Base-by-base conservation (phyloP, 1,139 yeast species). In the Yamadazyma sp. region DNA sequence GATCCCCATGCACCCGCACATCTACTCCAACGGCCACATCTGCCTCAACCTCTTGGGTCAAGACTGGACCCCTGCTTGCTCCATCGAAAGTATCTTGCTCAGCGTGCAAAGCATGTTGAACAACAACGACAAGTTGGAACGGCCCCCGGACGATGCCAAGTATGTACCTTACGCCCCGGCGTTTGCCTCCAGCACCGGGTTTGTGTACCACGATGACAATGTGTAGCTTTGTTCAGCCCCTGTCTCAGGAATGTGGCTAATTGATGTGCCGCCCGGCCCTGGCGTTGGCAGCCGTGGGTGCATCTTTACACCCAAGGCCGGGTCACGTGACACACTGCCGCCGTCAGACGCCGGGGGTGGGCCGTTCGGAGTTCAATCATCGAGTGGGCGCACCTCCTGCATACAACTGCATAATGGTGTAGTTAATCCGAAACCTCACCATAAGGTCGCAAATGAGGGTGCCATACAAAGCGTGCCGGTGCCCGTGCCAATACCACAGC, bases 61-160 rank as follows among this genome's bases (percentile, higher is more conserved):
- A 6, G 86, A 77, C 34, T 84, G 92, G 92, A 73, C 87, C 0
- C 91, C 91, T 0, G 82, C 83, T 0, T 83, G 83, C 45, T 70
- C 80, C 1, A 65, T 83, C 3, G 71, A 71, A 34, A 66, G 80
- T 5, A 66, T 81, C 0, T 59, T 79, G 17, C 48, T 84, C 16
- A 80, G 87, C 20, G 58, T 84, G 15, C 91, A 83, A 51, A 78
- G 85, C 34, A 79, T 84, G 82, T 59, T 84, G 33, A 69, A 68
- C 9, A 71, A 76, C 3, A 84, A 84, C 50, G 54, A 51, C 0
- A 45, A 55, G 5, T 44, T 57, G 25, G 72, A 74, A 48, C 57
- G 76, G 43, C 88, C 88, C 0, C 73, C 75, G 1, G 88, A 75
- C 47, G 79, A 83, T 53, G 62, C 49, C 0, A 38, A 43, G 2